Evolutionary conservation across 1,284 basidiomycete species (phyloP), one percentile per base, ranked within the genome.

Genomic region (Rhodotorula glutinis): DNA sequence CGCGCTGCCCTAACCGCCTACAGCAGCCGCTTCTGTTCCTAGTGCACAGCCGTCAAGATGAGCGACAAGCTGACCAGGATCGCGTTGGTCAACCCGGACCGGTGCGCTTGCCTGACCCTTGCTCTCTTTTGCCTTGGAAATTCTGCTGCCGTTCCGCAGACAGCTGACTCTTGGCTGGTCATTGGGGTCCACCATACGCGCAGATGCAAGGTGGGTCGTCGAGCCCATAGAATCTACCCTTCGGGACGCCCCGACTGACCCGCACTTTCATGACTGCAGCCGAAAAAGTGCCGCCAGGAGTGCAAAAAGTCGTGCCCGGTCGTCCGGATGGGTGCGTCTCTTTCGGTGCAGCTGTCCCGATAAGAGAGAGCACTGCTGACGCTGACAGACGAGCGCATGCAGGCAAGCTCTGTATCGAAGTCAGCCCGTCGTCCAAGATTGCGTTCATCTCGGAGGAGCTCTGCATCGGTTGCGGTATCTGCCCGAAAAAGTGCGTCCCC

Each of bases 271-370:
- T 81, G 89, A 81, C 60, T 41, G 23, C 67, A 76, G 67, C 75
- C 75, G 54, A 76, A 76, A 63, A 76, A 76, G 67, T 93, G 91
- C 76, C 88, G 90, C 16, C 90, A 91, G 76, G 91, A 93, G 79
- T 92, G 91, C 80, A 93, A 91, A 84, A 92, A 92, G 87, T 94
- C 92, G 81, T 97, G 93, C 83, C 94, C 93, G 49, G 94, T 97
- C 61, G 93, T 96, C 64, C 92, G 92, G 83, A 97, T 96, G 94
- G 93, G 90, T 91, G 70, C 73, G 87, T 79, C 27, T 4, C 25
- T 16, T 14, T 29, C 30, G 8, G 25, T n/a, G 13, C 56, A 21
- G 40, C 17, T 13, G 40, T 25, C 25, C 41, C 46, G 11, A 17
- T 30, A 29, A 13, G 3, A 17, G 19, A 49, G 21, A 4, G 8